Evolutionary conservation across 352 stramenopile genomes (phyloP), one percentile per base, ranked within the genome.

Genomic region (Phytophthora nicotianae): DNA sequence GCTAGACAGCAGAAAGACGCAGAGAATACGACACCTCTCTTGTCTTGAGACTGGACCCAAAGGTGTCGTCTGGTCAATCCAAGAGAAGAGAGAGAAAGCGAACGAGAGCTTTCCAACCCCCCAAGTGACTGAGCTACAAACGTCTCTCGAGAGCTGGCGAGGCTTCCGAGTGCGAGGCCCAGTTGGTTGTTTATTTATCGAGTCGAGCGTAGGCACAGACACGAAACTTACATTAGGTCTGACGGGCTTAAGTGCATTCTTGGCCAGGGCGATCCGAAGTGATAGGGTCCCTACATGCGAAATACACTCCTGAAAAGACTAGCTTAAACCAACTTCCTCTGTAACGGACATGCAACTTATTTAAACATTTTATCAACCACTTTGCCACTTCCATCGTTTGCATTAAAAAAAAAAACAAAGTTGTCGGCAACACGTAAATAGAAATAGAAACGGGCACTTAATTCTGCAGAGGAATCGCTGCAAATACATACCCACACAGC

Each of bases 101-200:
- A 19, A 11, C 27, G 23, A 56, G 17, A 37, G 27, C 27, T 24
- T 45, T n/a, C 16, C 16, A 19, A 16, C 13, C 29, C 27, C 21
- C 13, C 42, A 55, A 29, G 40, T 58, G 52, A 51, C 52, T 38
- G 52, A 49, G 42, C 19, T 49, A 49, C n/a, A 21, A n/a, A 23
- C 38, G 23, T 48, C 50, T 48, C 7, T 48, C 50, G 38, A 50
- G 51, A 58, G 49, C 51, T 42, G 51, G 51, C 40, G 51, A 48
- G 38, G 37, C 50, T 47, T 58, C 38, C 50, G 16, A 46, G 45
- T n/a, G 53, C 48, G 35, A 38, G 32, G 32, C 32, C 57, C 57
- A 60, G 48, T 65, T 68, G 53, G 58, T 62, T 69, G 65, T 68
- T 69, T 75, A 75, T 75, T 75, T 75, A 75, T 72, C 67, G 62